Evolutionary conservation across 106 monocot genomes (phyloP).

Genomic region (Acanthochlamys bracteata): DNA sequence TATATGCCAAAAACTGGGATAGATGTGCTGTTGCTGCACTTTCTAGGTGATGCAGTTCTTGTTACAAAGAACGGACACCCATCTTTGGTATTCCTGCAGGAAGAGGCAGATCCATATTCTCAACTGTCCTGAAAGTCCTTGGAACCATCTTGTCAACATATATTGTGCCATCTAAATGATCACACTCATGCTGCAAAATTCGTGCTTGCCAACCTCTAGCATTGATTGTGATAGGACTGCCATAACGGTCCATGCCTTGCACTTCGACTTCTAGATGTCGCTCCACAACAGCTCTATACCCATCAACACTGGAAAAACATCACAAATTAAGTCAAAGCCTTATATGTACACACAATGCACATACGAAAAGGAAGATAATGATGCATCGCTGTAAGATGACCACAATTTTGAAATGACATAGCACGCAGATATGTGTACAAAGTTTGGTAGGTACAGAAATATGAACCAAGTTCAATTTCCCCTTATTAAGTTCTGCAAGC

Average conservation of each 20-base stretch:
- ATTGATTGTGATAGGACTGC: slow-evolving; percentile 51
- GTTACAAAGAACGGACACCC: slow-evolving; percentile 18
- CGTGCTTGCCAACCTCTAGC: slow-evolving; percentile 90
- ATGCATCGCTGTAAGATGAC: too few species aligned
- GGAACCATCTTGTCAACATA: slow-evolving; percentile 90
- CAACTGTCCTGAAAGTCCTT: slow-evolving; percentile 72
- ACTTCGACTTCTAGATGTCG: slow-evolving; percentile 91
- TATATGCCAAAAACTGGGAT: too few species aligned
- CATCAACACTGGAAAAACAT: slow-evolving; percentile 54
- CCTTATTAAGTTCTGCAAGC: too few species aligned
- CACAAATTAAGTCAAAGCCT: neutral
- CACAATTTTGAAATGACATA: too few species aligned
- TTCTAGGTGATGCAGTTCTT: neutral
- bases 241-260: slow-evolving; percentile 53
- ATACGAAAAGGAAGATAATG: neutral
- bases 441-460: too few species aligned
- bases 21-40: neutral
- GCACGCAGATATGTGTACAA: too few species aligned
- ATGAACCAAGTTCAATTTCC: too few species aligned
- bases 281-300: slow-evolving; percentile 81
- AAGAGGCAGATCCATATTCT: slow-evolving; percentile 80
- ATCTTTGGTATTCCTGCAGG: slow-evolving; percentile 58
- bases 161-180: slow-evolving; percentile 82
- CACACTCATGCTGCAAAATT: slow-evolving; percentile 88
- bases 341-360: neutral